Evolutionary conservation across 208 protist genomes (phyloP).

Genomic region (Wallacemonas sp.): DNA sequence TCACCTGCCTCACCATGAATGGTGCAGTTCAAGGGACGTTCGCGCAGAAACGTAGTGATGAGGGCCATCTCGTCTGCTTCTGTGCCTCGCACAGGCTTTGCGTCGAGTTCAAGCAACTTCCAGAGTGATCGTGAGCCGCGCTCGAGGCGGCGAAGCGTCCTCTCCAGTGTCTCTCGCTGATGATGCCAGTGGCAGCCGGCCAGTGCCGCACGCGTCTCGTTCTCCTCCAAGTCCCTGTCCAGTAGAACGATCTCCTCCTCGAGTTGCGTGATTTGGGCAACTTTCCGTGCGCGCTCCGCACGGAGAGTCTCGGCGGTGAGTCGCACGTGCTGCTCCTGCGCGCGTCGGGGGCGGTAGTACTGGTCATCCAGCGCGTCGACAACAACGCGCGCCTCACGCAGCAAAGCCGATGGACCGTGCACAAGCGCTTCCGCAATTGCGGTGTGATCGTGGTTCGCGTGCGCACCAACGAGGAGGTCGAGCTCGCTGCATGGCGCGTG

Average conservation of each 20-base stretch:
- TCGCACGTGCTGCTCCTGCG: conserved; percentile 37
- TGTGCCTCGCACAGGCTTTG: conserved; percentile 29
- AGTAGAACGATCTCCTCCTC: conserved; percentile 18
- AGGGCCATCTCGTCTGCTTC: conserved; percentile 33
- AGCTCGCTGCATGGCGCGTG: conserved; percentile 49
- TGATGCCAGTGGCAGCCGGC: conserved; percentile 12
- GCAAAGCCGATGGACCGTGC: conserved; percentile 50
- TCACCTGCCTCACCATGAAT: too few relatives aligned
- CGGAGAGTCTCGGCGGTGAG: conserved; percentile 29
- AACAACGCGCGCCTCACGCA: conserved; percentile 35
- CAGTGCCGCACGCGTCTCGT: background rate
- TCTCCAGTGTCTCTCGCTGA: background rate
- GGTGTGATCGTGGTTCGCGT: conserved; percentile 66
- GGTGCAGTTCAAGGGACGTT: background rate
- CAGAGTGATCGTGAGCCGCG: conserved; percentile 10
- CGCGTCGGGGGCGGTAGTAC: conserved; percentile 38
- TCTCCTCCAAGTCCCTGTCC: conserved; percentile 6
- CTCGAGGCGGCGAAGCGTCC: background rate
- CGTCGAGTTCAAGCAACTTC: conserved; percentile 34
- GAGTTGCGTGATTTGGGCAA: conserved; percentile 35
- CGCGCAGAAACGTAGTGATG: background rate
- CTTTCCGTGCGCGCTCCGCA: conserved; percentile 27
- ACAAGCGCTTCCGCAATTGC: conserved; percentile 45
- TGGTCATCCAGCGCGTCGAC: conserved; percentile 34
- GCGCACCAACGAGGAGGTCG: conserved; percentile 62